Base-by-base conservation (phyloP, 1,284 basidiomycete species). In the Fomitopsis schrenkii region DNA sequence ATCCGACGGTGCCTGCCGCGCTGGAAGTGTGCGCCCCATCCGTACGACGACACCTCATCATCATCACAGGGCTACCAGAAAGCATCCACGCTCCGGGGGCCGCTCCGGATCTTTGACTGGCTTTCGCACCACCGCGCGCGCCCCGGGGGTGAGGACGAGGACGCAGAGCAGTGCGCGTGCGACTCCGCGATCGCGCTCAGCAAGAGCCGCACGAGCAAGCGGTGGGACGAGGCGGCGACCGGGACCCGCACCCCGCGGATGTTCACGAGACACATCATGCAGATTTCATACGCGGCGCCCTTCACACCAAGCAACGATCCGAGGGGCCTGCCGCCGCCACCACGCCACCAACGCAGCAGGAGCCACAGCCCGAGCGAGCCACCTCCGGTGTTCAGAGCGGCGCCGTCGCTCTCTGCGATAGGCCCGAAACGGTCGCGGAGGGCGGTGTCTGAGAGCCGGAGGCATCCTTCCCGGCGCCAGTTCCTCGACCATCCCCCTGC, bases 341-440 rank as follows among this genome's bases (percentile, higher is more conserved):
- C 70, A 12, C 68, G 68, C 10, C 59, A 62, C 14, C 33, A 61
- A 33, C 41, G 53, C 17, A 60, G 60, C 41, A 36, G 62, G 45
- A 50, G 56, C 9, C 54, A 28, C 62, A 65, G 36, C 26, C 55
- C 22, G 19, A 60, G 48, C 54, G 53, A 57, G 22, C 19, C 57
- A 5, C 45, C 63, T 41, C 35, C 38, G 38, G 19, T 54, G 35
- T 59, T 67, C 42, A 59, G 58, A 5, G 60, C 63, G 10, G 68
- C 64, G 42, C 69, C 66, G 15, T 69, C 67, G 12, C 55, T 69
- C 46, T 63, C 63, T 41, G 67, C 69, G 2, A 63, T 69, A 19
- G 68, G 68, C 1, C 22, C 35, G 12, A 40, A 46, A 6, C 26
- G 38, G 38, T 8, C 38, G 38, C 38, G 48, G 48, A 50, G 48